phyloP scores from a whole-genome alignment of 805 yeast species.

The Ogataea thermomethanolica region DNA sequence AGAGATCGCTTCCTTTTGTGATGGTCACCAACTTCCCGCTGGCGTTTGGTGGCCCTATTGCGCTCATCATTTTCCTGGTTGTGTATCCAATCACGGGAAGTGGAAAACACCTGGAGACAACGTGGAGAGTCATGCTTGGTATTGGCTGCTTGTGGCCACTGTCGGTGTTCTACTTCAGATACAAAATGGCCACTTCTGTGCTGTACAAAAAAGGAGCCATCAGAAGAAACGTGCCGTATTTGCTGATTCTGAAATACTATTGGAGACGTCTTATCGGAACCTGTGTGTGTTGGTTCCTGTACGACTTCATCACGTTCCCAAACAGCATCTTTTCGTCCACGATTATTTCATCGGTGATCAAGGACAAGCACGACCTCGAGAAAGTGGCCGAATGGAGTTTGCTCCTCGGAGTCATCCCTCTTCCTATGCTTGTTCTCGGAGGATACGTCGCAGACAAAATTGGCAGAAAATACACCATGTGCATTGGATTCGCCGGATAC shows the following conservation, averaged over 20 bases:
- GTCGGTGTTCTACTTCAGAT: conserved; percentile 66
- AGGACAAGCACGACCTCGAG: conserved; percentile 40
- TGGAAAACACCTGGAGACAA: conserved; percentile 41
- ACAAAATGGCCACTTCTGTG: conserved; percentile 63
- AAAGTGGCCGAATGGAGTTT: conserved; percentile 72
- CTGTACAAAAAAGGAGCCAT: conserved; percentile 65
- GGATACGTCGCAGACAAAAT: conserved; percentile 59
- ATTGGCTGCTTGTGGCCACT: conserved; percentile 68
- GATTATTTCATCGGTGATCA: conserved; percentile 49
- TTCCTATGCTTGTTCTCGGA: conserved; percentile 73
- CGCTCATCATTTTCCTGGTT: conserved; percentile 63
- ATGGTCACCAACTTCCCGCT: conserved; percentile 72
- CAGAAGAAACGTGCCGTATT: conserved; percentile 53
- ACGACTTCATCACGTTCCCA: conserved; percentile 79
- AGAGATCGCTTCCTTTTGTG: conserved; percentile 62
- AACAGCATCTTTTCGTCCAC: conserved; percentile 57
- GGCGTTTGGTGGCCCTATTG: conserved; percentile 77
- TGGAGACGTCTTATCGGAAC: conserved; percentile 70
- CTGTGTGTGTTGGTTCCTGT: conserved; percentile 74
- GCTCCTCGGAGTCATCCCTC: conserved; percentile 56
- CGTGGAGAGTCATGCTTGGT: conserved; percentile 71
- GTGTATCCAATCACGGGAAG: conserved; percentile 56
- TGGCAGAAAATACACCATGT: conserved; percentile 71
- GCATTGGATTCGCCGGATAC: conserved; percentile 69
- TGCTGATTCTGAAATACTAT: conserved; percentile 58